These are phyloP conservation scores for Fomitopsis pinicola DNA, from an alignment of 1,284 basidiomycete genomes.

Conservation along the genomic window DNA sequence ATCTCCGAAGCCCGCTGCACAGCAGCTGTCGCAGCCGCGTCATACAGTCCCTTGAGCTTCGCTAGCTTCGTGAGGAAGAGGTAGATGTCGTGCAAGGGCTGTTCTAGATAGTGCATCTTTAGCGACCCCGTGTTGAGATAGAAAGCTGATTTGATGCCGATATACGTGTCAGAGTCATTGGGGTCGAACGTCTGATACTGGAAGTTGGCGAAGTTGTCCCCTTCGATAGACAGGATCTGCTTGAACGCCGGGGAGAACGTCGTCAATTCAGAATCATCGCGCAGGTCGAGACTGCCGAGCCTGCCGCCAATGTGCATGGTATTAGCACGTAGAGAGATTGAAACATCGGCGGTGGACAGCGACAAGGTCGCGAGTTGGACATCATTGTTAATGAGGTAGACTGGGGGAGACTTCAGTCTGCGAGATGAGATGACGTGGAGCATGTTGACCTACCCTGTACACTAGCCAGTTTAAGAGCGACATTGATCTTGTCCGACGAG, in stretches of 20 bases:
- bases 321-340: slow-evolving; percentile 71
- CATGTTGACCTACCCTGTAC: slow-evolving; percentile 61
- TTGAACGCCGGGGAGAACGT: slow-evolving; percentile 71
- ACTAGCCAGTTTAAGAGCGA: slow-evolving; percentile 84
- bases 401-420: slow-evolving; percentile 34
- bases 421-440: slow-evolving; percentile 1
- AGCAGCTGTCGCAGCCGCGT: slow-evolving; percentile 91
- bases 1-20: slow-evolving; percentile 89
- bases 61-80: slow-evolving; percentile 87
- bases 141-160: slow-evolving; percentile 85
- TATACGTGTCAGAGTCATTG: slow-evolving; percentile 53
- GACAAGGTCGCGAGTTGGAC: slow-evolving; percentile 81
- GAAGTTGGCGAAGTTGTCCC: slow-evolving; percentile 94
- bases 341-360: slow-evolving; percentile 89
- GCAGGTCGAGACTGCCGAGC: slow-evolving; percentile 83
- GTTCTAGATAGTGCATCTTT: slow-evolving; percentile 86
- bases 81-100: slow-evolving; percentile 84
- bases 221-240: slow-evolving; percentile 91
- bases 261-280: slow-evolving; percentile 67
- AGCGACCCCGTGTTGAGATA: slow-evolving; percentile 88
- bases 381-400: slow-evolving; percentile 80
- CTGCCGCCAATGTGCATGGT: slow-evolving; percentile 82
- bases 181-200: slow-evolving; percentile 92
- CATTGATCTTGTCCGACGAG: slow-evolving; percentile 65
- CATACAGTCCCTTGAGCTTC: slow-evolving; percentile 90